Base-by-base conservation (phyloP, 2,329 filamentous ascomycete genomes). In the Stachybotrys echinatus region DNA sequence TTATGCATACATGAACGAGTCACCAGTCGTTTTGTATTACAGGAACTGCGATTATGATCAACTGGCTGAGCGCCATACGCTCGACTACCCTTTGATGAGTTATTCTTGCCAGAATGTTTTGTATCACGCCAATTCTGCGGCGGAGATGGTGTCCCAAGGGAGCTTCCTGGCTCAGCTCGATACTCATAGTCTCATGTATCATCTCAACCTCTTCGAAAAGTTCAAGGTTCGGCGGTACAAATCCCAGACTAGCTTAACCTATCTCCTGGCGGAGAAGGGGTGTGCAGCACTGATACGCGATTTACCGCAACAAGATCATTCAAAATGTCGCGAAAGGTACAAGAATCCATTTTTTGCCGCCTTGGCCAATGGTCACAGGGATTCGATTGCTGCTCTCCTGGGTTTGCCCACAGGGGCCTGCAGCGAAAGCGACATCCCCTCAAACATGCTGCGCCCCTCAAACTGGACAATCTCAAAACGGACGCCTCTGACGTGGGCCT, bases 51-150 rank as follows among this genome's bases (percentile, higher is more conserved):
- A 23, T 10, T 21, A 12, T 12, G 12, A 44, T 23, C 18, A 17
- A 21, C 5, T 10, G 12, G 42, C 8, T 8, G 5, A 45, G 2
- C 55, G 52, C n/a, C n/a, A n/a, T n/a, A n/a, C n/a, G n/a, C n/a
- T n/a, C n/a, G n/a, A n/a, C n/a, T 73, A 67, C 48, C 72, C 75
- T 1, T 77, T 81, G 42, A 59, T 81, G 6, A 53, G 70, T 45
- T 79, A 79, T 55, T 67, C 74, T 18, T 58, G 67, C 17, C 53
- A 59, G 5, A 62, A 73, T 48, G 39, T 75, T 8, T 57, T 77
- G 17, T 51, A 58, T 44, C 74, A 78, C 49, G 65, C 74, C 8
- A 57, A 77, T 40, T 22, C 19, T 34, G 70, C 73, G 48, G 51
- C 55, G 4, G 12, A 23, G 18, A 53, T 50, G 2, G 55, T 69